Base-by-base conservation (phyloP, 768 basidiomycete genomes). In the Podaxis pistillaris region DNA sequence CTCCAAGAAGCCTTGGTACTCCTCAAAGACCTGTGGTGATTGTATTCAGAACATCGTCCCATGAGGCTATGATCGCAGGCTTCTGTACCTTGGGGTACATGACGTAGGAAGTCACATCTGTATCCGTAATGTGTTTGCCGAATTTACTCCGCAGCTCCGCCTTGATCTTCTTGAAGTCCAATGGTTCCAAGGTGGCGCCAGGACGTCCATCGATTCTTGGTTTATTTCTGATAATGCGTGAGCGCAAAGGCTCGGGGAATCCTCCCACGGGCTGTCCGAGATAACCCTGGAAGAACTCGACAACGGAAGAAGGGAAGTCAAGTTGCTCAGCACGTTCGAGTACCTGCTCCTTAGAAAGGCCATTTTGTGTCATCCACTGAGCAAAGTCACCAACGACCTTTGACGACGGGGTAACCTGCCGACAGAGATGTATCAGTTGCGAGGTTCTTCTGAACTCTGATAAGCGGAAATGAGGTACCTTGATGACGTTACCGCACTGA, bases 321-420 rank as follows among this genome's bases (percentile, higher is more conserved):
- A 99, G 87, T 62, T 86, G 84, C 47, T 92, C 91, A 47, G 96
- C 97, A 56, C 89, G 87, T 8, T 87, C 84, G 61, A 96, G 72
- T 33, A 99, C 95, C 62, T 98, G 90, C 68, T 89, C 78, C 76
- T 94, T 94, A 58, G 88, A 84, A 63, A 98, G 81, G 65, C 87
- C 86, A 81, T 98, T 98, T 67, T 93, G 92, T 38, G 94, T 96
- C 94, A 98, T 96, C 90, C 91, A 97, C 77, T 99, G 97, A 17
- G 97, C 97, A 76, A 99, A 97, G 80, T 99, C 97, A 26, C 97
- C 97, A 54, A 98, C 96, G 53, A 96, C 94, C 80, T 98, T 99
- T 47, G 97, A 98, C 12, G 97, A 97, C 33, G 97, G 97, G 26
- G 97, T 99, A 68, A 98, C 96, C 86, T 88, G 69, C 55, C 52